Evolutionary conservation across 73 alveolate species (phyloP), one percentile per base, ranked within the genome.

Genomic region (Paramecium primaurelia): DNA sequence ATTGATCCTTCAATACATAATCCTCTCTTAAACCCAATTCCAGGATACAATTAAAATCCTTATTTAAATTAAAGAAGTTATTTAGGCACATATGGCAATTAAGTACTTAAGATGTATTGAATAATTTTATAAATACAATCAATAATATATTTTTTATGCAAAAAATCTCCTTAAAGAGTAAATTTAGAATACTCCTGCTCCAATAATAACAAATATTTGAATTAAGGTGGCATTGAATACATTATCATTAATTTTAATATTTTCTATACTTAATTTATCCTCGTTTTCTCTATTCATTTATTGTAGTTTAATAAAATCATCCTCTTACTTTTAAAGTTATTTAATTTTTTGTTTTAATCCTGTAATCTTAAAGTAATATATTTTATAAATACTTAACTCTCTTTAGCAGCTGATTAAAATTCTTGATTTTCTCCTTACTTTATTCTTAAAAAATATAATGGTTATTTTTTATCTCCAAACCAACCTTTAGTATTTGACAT

Each of bases 71-170:
- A 38, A 3, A 36, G 73, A 28, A 80, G 91, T 44, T 42, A 34
- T 9, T 80, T 80, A 34, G 91, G 91, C 18, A 32, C 11, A 6
- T 45, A 80, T 80, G 91, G 91, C 6, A 80, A 80, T 45, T 26
- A 42, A 80, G 91, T 80, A 45, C 47, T 80, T 16, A 42, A 45
- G 30, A 80, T 80, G 91, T 80, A 80, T 80, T 80, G 91, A 80
- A 73, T 64, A 12, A 36, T 64, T 64, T 64, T 64, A 64, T 64
- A 32, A 64, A 73, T 36, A 73, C 40, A 73, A 80, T 80, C 91
- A 80, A 80, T 80, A 80, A 80, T 80, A 80, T 44, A 80, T 45
- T 80, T 80, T 80, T 80, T 80, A 25, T 80, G 71, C 91, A 80
- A 80, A 80, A 22, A 80, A 80, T 45, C 30, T 80, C 30, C 91